Conservation (phyloP, 1,284 basidiomycete genomes). For the Pseudozyma sp. region DNA sequence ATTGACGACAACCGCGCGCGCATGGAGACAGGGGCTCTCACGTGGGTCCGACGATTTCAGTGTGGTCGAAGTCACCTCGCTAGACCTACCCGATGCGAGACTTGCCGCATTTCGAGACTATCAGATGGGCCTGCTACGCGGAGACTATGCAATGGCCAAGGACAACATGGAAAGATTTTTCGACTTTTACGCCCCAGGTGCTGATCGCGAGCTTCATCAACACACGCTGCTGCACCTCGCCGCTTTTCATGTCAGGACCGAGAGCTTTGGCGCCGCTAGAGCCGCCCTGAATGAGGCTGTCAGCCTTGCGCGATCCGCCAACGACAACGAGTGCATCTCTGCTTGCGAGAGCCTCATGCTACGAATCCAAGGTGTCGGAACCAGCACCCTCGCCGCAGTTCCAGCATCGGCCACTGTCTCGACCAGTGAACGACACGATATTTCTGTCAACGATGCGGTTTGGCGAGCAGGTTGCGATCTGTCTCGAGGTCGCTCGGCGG, state of each 20-base stretch:
- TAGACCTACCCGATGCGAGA: constrained; percentile 18
- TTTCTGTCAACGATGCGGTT: constrained; percentile 19
- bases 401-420: background rate
- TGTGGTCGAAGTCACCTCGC: background rate
- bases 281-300: constrained; percentile 47
- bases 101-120: constrained; percentile 36
- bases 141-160: constrained; percentile 42
- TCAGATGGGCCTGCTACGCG: constrained; percentile 39
- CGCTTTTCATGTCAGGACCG: constrained; percentile 36
- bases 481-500: constrained; percentile 19
- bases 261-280: constrained; percentile 38
- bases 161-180: constrained; percentile 53
- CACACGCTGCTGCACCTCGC: constrained; percentile 46
- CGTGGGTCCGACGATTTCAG: background rate
- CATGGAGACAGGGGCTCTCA: constrained; percentile 25
- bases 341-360: constrained; percentile 47
- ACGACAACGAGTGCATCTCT: constrained; percentile 44
- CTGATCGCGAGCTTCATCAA: constrained; percentile 53
- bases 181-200: constrained; percentile 48
- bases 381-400: constrained; percentile 23
- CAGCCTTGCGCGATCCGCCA: constrained; percentile 44
- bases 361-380: constrained; percentile 30
- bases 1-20: constrained; percentile 23
- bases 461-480: constrained; percentile 32
- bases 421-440: background rate